A percentile compares a stretch with the other conserved stretches of the same genome.
These are phyloP conservation scores for Neltuma alba DNA, from an alignment of 306 rosid genomes.

Conservation along the genomic window DNA sequence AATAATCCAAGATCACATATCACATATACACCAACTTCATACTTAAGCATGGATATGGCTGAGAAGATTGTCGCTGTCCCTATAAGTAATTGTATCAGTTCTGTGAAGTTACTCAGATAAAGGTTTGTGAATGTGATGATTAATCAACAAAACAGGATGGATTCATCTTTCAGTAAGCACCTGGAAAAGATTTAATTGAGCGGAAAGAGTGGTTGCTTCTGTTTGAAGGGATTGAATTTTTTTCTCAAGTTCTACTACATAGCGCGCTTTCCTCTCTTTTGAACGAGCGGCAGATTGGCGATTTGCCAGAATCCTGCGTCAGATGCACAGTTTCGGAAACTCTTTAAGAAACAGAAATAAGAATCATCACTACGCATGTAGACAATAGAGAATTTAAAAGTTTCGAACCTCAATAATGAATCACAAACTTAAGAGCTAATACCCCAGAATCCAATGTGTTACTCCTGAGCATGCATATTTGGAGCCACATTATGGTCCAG, in stretches of 20 bases:
- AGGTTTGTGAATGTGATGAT: background rate
- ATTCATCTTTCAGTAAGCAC: conserved; percentile 44
- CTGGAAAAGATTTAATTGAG: conserved; percentile 90
- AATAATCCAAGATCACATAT: conserved; percentile 20
- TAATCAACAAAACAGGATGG: conserved; percentile 28
- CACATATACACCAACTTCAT: background rate
- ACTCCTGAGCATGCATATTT: background rate
- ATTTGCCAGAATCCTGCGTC: conserved; percentile 86
- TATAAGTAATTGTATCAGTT: background rate
- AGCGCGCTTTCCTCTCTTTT: conserved; percentile 95
- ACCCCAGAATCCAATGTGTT: background rate
- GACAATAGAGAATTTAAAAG: background rate
- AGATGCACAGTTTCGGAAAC: conserved; percentile 17
- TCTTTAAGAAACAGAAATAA: background rate
- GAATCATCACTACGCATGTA: background rate
- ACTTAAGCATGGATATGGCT: background rate
- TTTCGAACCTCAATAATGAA: background rate
- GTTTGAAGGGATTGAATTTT: conserved; percentile 95
- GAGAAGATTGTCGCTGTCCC: background rate
- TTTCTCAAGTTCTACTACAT: conserved; percentile 90
- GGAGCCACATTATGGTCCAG: conserved; percentile 10
- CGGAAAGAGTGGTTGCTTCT: conserved; percentile 96
- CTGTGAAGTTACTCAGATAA: background rate
- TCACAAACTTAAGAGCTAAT: background rate
- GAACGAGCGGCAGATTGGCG: conserved; percentile 99